Evolutionary conservation across 306 rosid genomes (phyloP), one percentile per base, ranked within the genome.

Genomic region (Hippophae tibetana): DNA sequence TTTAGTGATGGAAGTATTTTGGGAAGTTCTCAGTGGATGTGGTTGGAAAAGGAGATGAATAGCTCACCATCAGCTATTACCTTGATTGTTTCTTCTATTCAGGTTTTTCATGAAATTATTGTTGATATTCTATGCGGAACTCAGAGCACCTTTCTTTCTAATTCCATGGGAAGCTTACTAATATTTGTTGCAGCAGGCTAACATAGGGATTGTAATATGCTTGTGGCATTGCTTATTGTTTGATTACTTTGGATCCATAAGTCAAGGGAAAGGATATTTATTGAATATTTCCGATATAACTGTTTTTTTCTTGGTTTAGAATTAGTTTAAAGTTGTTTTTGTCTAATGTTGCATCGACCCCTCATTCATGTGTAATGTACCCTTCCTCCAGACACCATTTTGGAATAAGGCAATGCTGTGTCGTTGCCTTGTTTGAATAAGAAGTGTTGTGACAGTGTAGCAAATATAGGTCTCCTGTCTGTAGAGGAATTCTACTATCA

Each of bases 61-160:
- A 82, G 77, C 70, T 76, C 80, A 25, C 71, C 82, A 57, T 75
- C 96, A 11, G 82, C 84, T 63, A 38, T 85, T 64, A 85, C 96
- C 26, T 57, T 88, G 56, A 82, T 88, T 52, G 96, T 72, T 52
- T 88, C 96, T 66, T 88, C 96, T 63, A 63, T 88, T 68, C 96
- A 82, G 94, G 94, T 78, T 58, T 41, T 27, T 41, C 50, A 27
- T 61, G 18, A 62, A 26, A 44, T 10, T 40, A 47, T 54, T 52
- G 47, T 45, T 27, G 7, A 7, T 9, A 12, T 25, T 47, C 13
- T 58, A 60, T 10, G 51, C 25, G 48, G 45, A 42, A 9, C 10
- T 27, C 0, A 47, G 48, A 10, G 38, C 38, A 31, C 38, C 5
- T 31, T 31, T 31, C 5, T 2, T 31, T 31, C 5, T 31, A 31